Evolutionary conservation across 768 basidiomycete species (phyloP).

Genomic region (Rhodotorula paludigena): DNA sequence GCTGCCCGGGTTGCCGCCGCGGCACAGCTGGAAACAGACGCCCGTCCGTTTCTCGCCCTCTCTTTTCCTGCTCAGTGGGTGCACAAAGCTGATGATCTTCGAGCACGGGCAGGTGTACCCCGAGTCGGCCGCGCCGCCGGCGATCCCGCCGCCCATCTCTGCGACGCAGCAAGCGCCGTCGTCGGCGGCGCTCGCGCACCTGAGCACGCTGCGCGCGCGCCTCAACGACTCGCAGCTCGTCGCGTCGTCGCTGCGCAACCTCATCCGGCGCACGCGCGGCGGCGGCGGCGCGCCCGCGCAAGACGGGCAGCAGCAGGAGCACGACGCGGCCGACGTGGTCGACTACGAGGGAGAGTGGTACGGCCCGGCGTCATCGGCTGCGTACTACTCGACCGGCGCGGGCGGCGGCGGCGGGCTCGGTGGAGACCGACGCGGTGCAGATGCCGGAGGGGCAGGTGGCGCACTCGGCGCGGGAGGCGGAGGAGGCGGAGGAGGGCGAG

Average conservation of each 20-base stretch:
- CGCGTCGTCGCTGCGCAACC: constrained; percentile 27
- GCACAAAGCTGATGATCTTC: no score
- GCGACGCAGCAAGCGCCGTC: constrained; percentile 26
- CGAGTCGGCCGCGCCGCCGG: constrained; percentile 23
- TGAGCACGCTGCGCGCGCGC: constrained; percentile 33
- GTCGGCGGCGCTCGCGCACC: constrained; percentile 23
- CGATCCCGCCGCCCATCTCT: constrained; percentile 26
- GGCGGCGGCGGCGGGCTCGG: background rate
- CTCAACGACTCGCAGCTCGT: constrained; percentile 37
- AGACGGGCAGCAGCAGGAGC: background rate
- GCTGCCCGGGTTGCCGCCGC: constrained; percentile 25
- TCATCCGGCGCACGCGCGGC: constrained; percentile 24
- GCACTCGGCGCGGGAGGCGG: no score
- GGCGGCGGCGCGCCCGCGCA: background rate
- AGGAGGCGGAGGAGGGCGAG: no score
- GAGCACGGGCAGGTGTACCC: constrained; percentile 29
- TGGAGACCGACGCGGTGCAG: background rate
- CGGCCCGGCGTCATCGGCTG: no score
- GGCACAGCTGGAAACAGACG: constrained; percentile 36
- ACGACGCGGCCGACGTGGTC: constrained; percentile 23
- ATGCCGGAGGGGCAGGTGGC: no score
- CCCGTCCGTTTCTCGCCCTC: constrained; percentile 12
- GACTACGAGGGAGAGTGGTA: constrained; percentile 37
- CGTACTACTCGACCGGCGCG: no score
- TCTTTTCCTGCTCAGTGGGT: background rate